Percentiles rank a stretch among this genome's conserved stretches.
Evolutionary conservation across 352 stramenopile genomes (phyloP).

Genomic region (Pythium guiyangense): DNA sequence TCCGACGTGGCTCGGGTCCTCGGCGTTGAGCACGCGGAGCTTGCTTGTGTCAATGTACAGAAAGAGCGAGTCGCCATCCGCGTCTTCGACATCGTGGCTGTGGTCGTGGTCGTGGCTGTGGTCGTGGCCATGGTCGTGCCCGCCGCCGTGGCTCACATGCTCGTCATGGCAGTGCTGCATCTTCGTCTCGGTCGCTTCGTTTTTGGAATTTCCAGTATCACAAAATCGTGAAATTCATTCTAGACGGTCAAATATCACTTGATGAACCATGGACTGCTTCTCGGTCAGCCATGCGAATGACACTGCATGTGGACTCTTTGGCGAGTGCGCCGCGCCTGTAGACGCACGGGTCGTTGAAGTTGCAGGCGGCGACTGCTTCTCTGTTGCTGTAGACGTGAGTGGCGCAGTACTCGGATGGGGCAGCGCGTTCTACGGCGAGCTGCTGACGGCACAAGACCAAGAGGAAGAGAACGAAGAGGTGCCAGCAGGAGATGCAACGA

Average conservation of each 20-base stretch:
- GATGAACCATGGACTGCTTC: no score
- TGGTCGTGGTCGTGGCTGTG: conserved; percentile 56
- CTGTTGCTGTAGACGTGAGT: conserved; percentile 24
- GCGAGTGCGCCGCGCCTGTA: conserved; percentile 21
- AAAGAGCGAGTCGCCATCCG: conserved; percentile 78
- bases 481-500: background rate
- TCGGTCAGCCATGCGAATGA: no score
- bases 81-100: conserved; percentile 63
- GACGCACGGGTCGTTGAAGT: conserved; percentile 14
- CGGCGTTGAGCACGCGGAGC: conserved; percentile 71
- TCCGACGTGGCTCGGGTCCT: conserved; percentile 46
- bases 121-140: conserved; percentile 38
- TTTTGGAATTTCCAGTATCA: background rate
- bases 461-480: background rate
- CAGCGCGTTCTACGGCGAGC: conserved; percentile 59
- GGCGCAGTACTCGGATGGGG: conserved; percentile 57
- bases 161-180: conserved; percentile 72
- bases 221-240: no score
- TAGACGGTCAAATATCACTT: no score
- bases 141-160: conserved; percentile 34
- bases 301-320: conserved; percentile 21
- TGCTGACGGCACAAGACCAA: conserved; percentile 10
- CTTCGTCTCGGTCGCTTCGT: conserved; percentile 2
- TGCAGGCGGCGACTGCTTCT: conserved; percentile 57
- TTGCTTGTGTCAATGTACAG: conserved; percentile 87